Conservation (phyloP, 768 basidiomycete genomes). For the Mrakia blollopis region DNA sequence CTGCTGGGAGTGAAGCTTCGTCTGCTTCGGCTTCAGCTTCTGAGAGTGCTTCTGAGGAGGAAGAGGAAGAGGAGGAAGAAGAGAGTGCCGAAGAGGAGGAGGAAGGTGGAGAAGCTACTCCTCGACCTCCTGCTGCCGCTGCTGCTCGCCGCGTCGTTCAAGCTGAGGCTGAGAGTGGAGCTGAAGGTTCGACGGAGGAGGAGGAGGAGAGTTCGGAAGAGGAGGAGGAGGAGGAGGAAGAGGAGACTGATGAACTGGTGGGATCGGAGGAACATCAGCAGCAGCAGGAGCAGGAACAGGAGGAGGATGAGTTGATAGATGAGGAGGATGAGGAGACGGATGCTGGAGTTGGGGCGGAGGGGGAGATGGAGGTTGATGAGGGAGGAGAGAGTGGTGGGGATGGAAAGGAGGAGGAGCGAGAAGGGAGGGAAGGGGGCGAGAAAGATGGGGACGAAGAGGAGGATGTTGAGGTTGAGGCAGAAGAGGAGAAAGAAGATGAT, state of each 20-base stretch:
- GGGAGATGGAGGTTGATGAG: not conserved
- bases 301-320: too few relatives aligned
- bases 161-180: not conserved
- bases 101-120: not conserved
- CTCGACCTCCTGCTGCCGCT: not conserved
- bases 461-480: not conserved
- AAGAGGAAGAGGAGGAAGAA: not conserved
- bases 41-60: not conserved
- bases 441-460: not conserved
- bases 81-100: not conserved
- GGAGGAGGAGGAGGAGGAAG: too few relatives aligned
- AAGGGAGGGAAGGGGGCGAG: too few relatives aligned
- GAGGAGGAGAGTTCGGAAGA: not conserved
- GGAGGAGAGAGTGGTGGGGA: too few relatives aligned
- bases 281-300: not conserved
- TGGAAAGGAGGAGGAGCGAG: not conserved
- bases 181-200: not conserved
- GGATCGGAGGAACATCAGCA: too few relatives aligned
- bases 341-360: not conserved
- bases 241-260: too few relatives aligned
- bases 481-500: not conserved
- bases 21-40: not conserved
- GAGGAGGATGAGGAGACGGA: too few relatives aligned
- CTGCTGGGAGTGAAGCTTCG: not conserved
- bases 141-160: not conserved